Evolutionary conservation across 2,329 filamentous ascomycete species (phyloP), one percentile per base, ranked within the genome.

Genomic region (Arachnomyces sp.): DNA sequence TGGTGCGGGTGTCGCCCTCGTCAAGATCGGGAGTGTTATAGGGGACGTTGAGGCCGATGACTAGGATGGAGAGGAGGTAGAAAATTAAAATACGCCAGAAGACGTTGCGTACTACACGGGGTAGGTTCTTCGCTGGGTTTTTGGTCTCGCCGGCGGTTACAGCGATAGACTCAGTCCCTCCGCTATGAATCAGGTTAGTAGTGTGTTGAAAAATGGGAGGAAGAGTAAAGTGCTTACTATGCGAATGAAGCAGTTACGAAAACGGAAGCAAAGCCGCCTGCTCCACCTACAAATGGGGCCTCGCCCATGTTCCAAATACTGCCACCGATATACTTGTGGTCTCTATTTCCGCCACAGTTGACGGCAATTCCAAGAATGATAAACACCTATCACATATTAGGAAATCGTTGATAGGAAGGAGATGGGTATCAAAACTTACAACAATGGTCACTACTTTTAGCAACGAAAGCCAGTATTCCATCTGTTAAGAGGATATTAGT

Each of bases 101-200:
- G 30, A 80, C 77, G 40, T 82, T 81, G 48, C 76, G 76, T 34
- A 82, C 75, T 2, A 81, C 79, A 3, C 71, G 69, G 1, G 80
- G 80, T 28, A 83, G 62, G 41, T 71, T 80, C 46, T 69, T 71
- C 13, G 74, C 68, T 0, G 80, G 79, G 48, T 82, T 69, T 48
- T 74, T 76, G 2, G 79, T 82, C 56, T 83, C 79, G 32, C 78
- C 78, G 1, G 78, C 78, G 0, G 79, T 81, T 42, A 82, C 78
- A 37, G 77, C 78, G 36, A 82, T 80, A 28, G 72, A 76, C 56
- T 82, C 78, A 2, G 77, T 80, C 38, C 78, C 79, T 28, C 73
- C 73, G 43, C 67, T 68, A 17, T 21, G 25, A 8, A 42, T 16
- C 11, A 38, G 16, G n/a, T 40, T 15, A 38, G 41, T 55, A 39